Evolutionary conservation across 1,284 basidiomycete genomes (phyloP), one percentile per base, ranked within the genome.

Genomic region (Moesziomyces sp.): DNA sequence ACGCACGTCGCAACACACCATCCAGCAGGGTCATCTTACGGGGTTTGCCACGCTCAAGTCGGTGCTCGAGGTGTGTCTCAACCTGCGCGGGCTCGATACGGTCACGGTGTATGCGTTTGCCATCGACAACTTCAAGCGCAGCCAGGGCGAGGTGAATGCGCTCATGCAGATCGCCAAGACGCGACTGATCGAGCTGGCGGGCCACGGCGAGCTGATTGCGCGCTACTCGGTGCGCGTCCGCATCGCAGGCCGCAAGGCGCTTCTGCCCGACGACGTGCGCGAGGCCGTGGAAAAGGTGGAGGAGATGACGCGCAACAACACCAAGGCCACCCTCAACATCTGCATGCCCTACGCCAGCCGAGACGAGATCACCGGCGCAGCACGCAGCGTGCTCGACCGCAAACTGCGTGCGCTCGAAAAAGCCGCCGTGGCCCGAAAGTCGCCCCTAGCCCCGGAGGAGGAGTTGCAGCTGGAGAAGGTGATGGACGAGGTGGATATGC

Each of bases 61-160:
- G 85, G 79, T 83, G 9, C 76, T 84, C 24, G 76, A 83, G 44
- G 62, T 80, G 18, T 84, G 82, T 55, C 61, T 84, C 40, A 64
- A 76, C 18, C 69, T 84, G 14, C 51, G 63, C 19, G 76, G 77
- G 1, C 63, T 84, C 21, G 55, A 76, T 10, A 75, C 91, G 68
- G 94, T 99, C 23, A 92, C 93, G 1, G 93, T 93, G 11, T 99
- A 97, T 80, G 94, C 94, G 5, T 99, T 99, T 85, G 90, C 95
- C 1, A 96, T 99, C 65, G 94, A 98, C 83, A 99, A 99, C 86
- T 99, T 99, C 86, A 92, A 92, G 74, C 88, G 97, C n/a, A 88
- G 91, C 1, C 86, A 88, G 56, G 90, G 90, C 8, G 97, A 99
- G 84, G 94, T 99, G 1, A 89, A 91, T 42, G 90, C 90, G 7